Conservation (phyloP, 352 stramenopile genomes). For the Globisporangium apiculatum region DNA sequence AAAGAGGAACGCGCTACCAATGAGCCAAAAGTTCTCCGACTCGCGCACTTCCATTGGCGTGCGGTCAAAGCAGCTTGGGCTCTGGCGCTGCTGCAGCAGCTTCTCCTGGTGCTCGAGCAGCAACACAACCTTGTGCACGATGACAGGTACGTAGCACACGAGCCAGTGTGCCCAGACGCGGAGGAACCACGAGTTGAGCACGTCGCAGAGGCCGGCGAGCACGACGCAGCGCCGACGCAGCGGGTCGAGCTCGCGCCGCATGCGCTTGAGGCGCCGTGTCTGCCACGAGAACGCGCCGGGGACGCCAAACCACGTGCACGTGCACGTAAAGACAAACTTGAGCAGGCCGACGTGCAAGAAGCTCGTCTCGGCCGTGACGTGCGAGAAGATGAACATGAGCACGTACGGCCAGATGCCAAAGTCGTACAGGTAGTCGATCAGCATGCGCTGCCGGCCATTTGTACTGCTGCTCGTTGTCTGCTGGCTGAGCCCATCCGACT, state of each 20-base stretch:
- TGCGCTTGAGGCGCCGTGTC: conserved; percentile 44
- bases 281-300: conserved; percentile 47
- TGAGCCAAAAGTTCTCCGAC: conserved; percentile 52
- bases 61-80: conserved; percentile 26
- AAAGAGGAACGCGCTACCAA: conserved; percentile 47
- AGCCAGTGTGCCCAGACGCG: conserved; percentile 52
- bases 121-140: conserved; percentile 16
- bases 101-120: conserved; percentile 10
- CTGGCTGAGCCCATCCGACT: not conserved
- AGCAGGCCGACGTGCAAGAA: conserved; percentile 42
- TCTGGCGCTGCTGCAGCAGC: not conserved
- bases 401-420: conserved; percentile 72
- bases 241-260: conserved; percentile 29
- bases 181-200: conserved; percentile 53
- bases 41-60: conserved; percentile 42
- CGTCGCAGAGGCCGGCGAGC: conserved; percentile 42
- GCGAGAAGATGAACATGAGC: conserved; percentile 44
- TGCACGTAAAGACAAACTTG: conserved; percentile 70
- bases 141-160: conserved; percentile 33
- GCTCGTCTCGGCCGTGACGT: conserved; percentile 25
- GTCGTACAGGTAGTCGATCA: conserved; percentile 61
- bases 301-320: conserved; percentile 59
- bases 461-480: not conserved
- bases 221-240: conserved; percentile 46
- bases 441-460: conserved; percentile 11